phyloP scores from a whole-genome alignment of 176 grass and related monocot genomes.

The Eleusine coracana region DNA sequence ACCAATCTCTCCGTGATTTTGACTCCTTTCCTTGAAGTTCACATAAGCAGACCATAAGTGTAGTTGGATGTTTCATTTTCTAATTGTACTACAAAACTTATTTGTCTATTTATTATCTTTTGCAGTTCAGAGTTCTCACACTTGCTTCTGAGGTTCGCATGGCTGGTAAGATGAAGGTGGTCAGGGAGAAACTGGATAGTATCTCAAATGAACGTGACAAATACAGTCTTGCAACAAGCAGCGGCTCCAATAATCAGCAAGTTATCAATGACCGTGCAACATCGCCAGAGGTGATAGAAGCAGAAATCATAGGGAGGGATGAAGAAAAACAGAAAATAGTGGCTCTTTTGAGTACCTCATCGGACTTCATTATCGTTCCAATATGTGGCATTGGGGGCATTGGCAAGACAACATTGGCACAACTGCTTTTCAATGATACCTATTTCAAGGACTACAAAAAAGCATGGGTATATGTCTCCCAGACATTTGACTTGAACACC shows the following conservation, averaged over 20 bases:
- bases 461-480: conserved; percentile 33
- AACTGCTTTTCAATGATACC: conserved; percentile 11
- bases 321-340: not conserved
- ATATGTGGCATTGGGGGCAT: conserved; percentile 41
- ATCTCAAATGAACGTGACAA: not conserved
- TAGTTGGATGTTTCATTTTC: no score
- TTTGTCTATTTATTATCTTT: not conserved
- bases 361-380: not conserved
- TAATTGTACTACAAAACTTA: no score
- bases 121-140: not conserved
- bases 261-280: not conserved
- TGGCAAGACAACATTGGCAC: conserved; percentile 3
- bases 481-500: conserved; percentile 20
- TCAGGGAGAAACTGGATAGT: not conserved
- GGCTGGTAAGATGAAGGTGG: conserved; percentile 9
- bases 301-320: not conserved
- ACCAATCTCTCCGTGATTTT: no score
- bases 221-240: not conserved
- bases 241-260: not conserved
- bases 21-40: no score
- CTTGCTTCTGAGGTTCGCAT: not conserved
- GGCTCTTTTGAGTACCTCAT: not conserved
- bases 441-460: not conserved
- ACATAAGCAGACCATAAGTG: no score
- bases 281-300: not conserved